phyloP scores from a whole-genome alignment of 371 early-diverging fungal species.

The Zancudomyces culisetae region DNA sequence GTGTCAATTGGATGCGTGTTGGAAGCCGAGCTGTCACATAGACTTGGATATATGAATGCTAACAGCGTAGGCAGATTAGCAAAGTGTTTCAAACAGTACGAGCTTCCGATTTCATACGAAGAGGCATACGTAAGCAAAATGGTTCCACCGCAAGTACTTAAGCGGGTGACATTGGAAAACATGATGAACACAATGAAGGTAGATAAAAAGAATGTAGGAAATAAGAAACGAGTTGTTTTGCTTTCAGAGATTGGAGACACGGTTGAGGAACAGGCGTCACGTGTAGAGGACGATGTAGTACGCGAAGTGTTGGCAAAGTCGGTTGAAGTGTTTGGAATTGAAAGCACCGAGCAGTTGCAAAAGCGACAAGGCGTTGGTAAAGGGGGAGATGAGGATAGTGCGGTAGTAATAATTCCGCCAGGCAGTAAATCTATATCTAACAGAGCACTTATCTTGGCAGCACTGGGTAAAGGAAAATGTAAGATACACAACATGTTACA shows the following conservation, averaged over 20 bases:
- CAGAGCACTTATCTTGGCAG: constrained; percentile 81
- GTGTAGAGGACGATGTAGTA: constrained; percentile 66
- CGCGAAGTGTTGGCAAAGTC: constrained; percentile 60
- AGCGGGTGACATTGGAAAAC: constrained; percentile 48
- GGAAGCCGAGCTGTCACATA: constrained; percentile 84
- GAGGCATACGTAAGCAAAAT: constrained; percentile 50
- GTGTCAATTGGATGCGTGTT: constrained; percentile 86
- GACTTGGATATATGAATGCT: constrained; percentile 67
- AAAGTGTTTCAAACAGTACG: constrained; percentile 70
- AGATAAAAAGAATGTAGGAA: constrained; percentile 91
- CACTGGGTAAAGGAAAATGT: constrained; percentile 69
- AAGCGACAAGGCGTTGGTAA: constrained; percentile 6
- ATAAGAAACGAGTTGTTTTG: constrained; percentile 82
- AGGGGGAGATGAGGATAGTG: too few relatives aligned
- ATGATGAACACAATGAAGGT: constrained; percentile 80
- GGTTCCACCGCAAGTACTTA: constrained; percentile 30
- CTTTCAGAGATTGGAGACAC: constrained; percentile 68
- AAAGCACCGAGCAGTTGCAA: constrained; percentile 19
- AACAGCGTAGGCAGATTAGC: constrained; percentile 77
- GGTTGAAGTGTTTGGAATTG: constrained; percentile 36
- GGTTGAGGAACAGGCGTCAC: constrained; percentile 57
- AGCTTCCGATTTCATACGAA: constrained; percentile 63
- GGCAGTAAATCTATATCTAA: constrained; percentile 95
- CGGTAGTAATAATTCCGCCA: constrained; percentile 59
- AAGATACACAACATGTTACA: constrained; percentile 73